Evolutionary conservation across 2,329 filamentous ascomycete genomes (phyloP), one percentile per base, ranked within the genome.

Genomic region (Rhinocladiella mackenziei): DNA sequence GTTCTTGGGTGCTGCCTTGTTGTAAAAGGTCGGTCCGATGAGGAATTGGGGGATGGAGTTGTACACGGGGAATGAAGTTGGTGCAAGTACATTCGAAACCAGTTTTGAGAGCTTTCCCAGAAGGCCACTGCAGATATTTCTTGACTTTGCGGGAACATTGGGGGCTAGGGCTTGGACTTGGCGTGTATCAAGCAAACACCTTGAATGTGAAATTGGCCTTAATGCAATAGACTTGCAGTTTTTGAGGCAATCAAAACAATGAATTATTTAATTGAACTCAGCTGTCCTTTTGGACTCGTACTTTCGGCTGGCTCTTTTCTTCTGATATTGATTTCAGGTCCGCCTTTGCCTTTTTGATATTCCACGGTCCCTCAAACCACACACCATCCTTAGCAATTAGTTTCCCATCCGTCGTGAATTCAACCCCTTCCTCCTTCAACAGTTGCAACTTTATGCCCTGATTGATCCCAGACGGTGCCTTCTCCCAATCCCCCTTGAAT

Each of bases 1-100:
- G 11, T 45, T 81, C 10, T 67, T 80, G 47, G 77, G 77, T 26
- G 75, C 75, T 43, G 55, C 65, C 43, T 60, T 74, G 38, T 55
- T 70, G 46, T 71, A 63, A 43, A 42, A n/a, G n/a, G n/a, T n/a
- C n/a, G n/a, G n/a, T n/a, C n/a, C n/a, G n/a, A n/a, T n/a, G n/a
- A n/a, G n/a, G n/a, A n/a, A n/a, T n/a, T n/a, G 2, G 18, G 7
- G 17, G 11, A 40, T 15, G 19, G 15, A n/a, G 4, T 48, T 26
- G 28, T 41, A 33, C 38, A 41, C 8, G 6, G 7, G 29, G 8
- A 14, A 32, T 10, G 28, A 32, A 32, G n/a, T n/a, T 22, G 15
- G 14, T 10, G 14, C 26, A 15, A 11, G n/a, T 33, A 41, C 18
- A 33, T 41, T 31, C 13, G 34, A 39, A 39, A 13, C 28, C 42